Base-by-base conservation (phyloP, 2,329 filamentous ascomycete genomes). In the Paecilomyces variotii region DNA sequence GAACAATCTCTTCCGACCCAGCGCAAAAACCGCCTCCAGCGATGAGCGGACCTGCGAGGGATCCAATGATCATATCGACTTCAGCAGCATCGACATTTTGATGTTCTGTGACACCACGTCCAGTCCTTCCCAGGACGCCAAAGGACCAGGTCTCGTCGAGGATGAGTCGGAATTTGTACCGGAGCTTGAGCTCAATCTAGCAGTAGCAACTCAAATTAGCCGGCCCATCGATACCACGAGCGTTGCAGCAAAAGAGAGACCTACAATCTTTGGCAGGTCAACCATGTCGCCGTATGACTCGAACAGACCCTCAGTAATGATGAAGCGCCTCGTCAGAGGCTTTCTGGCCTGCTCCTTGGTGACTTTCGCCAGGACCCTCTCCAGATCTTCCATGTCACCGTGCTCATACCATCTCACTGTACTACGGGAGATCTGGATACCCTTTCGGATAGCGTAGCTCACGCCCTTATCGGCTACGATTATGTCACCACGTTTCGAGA, bases 61-160 rank as follows among this genome's bases (percentile, higher is more conserved):
- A 96, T 51, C 95, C 94, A 56, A 97, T 84, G 65, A 99, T 93
- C 91, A 99, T 97, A 78, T 99, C 94, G 55, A 99, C 87, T 70
- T 96, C 89, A 9, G 88, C 85, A 0, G 93, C 87, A 72, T 97
- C 94, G 19, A 99, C 93, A 67, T 97, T 96, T 71, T 97, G 94
- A 4, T 93, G 90, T 78, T 99, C 95, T 0, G 94, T 97, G 45
- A 97, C 81, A 60, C 94, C 94, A 56, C 91, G 87, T 24, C 94
- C 95, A 27, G 91, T 96, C 61, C 91, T 84, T 54, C 94, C 94
- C 4, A 99, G 83, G 19, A 97, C 89, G 60, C 93, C 95, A 72
- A 97, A 99, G 0, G 92, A 97, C 88, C 90, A 96, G 1, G 92
- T 96, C 79, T 99, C 94, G 73, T 99, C 94, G 39, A 99, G 86